These are phyloP conservation scores for Colletotrichum australisinense DNA, from an alignment of 2,329 filamentous ascomycete genomes.

Conservation along the genomic window DNA sequence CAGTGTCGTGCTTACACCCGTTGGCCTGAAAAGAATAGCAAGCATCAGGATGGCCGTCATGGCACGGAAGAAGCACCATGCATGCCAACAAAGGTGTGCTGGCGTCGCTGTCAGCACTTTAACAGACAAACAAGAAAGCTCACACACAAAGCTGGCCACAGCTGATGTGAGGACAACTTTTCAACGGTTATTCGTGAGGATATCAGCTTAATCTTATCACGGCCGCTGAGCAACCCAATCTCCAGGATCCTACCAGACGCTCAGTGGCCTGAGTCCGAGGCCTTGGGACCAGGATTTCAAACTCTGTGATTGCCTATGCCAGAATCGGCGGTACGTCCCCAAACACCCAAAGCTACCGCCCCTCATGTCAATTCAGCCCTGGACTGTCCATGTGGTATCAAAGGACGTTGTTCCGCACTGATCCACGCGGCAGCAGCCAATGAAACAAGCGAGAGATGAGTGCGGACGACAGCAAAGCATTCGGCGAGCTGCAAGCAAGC, in stretches of 20 bases:
- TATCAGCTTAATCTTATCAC: constrained; percentile 8
- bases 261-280: constrained; percentile 9
- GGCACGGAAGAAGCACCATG: background rate
- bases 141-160: background rate
- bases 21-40: background rate
- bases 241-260: background rate
- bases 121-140: background rate
- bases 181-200: background rate
- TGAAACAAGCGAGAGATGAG: constrained; percentile 23
- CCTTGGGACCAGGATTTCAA: background rate
- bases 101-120: constrained; percentile 3
- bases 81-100: background rate
- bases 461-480: constrained; percentile 22
- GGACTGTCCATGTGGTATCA: constrained; percentile 5
- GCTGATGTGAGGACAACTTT: background rate
- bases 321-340: background rate
- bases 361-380: constrained; percentile 17
- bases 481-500: constrained; percentile 7
- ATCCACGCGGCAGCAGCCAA: constrained; percentile 14
- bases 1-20: background rate
- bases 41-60: background rate
- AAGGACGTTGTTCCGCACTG: constrained; percentile 11
- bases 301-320: background rate
- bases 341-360: background rate
- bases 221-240: background rate